Conservation (phyloP, 768 basidiomycete species). For the Strobilomyces echinocephalus region DNA sequence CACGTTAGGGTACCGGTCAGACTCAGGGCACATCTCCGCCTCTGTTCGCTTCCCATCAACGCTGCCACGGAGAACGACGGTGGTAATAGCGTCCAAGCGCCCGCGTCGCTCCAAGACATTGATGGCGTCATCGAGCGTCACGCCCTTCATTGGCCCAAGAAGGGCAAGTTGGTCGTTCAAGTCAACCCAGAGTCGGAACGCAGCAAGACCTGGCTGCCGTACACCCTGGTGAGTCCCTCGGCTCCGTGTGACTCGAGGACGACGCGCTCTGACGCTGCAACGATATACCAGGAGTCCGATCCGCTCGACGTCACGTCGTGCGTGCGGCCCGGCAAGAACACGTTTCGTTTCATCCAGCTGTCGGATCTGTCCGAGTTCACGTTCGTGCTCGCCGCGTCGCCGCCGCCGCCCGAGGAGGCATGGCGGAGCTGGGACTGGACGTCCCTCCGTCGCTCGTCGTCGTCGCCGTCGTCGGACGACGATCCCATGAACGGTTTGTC, state of each 20-base stretch:
- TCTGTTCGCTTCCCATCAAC: conserved; percentile 19
- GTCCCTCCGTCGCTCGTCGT: conserved; percentile 2
- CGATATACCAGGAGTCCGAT: conserved; percentile 21
- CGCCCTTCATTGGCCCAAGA: conserved; percentile 38
- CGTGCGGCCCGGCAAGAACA: conserved; percentile 42
- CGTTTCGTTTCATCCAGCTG: conserved; percentile 48
- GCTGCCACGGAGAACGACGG: background rate
- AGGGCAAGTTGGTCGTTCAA: conserved; percentile 42
- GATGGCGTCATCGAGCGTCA: conserved; percentile 10
- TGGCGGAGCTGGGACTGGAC: conserved; percentile 25
- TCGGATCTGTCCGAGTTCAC: conserved; percentile 37
- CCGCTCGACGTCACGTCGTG: conserved; percentile 39
- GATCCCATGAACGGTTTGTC: conserved; percentile 3
- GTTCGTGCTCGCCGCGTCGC: conserved; percentile 42
- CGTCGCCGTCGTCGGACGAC: too few relatives aligned
- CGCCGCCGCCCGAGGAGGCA: conserved; percentile 17
- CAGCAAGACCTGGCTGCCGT: conserved; percentile 41
- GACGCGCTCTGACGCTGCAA: background rate
- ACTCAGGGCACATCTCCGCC: conserved; percentile 17
- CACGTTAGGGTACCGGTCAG: conserved; percentile 4
- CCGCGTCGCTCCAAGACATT: conserved; percentile 1
- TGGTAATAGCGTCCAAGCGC: background rate
- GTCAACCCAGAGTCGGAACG: conserved; percentile 36
- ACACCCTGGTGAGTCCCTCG: conserved; percentile 34
- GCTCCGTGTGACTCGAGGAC: too few relatives aligned